These are phyloP conservation scores for Lepidium didymum DNA, from an alignment of 345 rosid species.

Conservation along the genomic window DNA sequence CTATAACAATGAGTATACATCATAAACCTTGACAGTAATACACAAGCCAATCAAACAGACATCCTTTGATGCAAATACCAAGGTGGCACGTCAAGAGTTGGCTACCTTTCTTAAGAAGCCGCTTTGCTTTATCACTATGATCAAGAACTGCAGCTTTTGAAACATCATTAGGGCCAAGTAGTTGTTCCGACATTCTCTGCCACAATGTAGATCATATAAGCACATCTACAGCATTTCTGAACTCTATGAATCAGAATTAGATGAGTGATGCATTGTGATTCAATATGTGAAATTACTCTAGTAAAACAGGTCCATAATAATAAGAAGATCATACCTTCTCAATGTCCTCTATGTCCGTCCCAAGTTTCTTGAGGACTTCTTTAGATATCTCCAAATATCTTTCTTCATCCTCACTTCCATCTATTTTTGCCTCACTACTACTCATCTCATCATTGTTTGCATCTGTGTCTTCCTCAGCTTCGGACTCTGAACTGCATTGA, in stretches of 20 bases:
- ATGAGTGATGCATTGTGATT: neutral
- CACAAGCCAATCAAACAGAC: neutral
- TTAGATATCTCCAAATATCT: constrained; percentile 65
- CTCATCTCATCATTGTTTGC: constrained; percentile 60
- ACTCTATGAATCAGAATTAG: neutral
- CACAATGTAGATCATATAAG: constrained; percentile 7
- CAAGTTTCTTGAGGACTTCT: constrained; percentile 76
- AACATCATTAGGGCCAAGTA: constrained; percentile 41
- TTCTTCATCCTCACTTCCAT: constrained; percentile 62
- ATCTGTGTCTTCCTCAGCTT: constrained; percentile 74
- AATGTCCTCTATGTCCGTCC: constrained; percentile 68
- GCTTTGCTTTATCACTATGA: constrained; percentile 42
- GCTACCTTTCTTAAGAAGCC: constrained; percentile 66
- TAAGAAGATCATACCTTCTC: constrained; percentile 51
- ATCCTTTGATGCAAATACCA: constrained; percentile 9
- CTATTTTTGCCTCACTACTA: constrained; percentile 50
- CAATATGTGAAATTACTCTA: neutral
- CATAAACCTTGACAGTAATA: constrained; percentile 2
- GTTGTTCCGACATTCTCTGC: constrained; percentile 66
- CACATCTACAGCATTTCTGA: neutral
- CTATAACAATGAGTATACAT: neutral
- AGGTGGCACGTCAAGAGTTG: neutral
- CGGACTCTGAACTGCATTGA: constrained; percentile 70
- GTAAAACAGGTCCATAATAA: neutral
- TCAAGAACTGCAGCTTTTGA: constrained; percentile 46